These are phyloP conservation scores for Fusarium paranaense DNA, from an alignment of 2,329 filamentous ascomycete genomes.

Conservation along the genomic window DNA sequence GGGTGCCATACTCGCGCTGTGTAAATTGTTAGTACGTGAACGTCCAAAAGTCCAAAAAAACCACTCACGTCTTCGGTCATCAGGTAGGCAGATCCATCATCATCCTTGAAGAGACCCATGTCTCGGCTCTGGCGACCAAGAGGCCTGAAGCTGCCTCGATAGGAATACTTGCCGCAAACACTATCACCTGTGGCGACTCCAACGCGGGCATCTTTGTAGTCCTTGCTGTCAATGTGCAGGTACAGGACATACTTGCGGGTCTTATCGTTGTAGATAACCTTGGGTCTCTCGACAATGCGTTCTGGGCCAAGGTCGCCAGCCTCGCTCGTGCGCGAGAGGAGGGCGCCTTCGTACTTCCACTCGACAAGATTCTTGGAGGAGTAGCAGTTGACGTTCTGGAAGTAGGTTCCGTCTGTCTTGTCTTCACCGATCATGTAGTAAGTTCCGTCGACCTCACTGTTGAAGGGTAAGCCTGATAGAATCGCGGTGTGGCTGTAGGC, in stretches of 20 bases:
- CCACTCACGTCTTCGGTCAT: constrained; percentile 69
- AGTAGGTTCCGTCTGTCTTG: constrained; percentile 70
- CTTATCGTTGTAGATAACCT: constrained; percentile 75
- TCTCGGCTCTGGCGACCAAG: not conserved
- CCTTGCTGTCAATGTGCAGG: constrained; percentile 73
- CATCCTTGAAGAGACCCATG: constrained; percentile 56
- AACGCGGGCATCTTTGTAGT: constrained; percentile 72
- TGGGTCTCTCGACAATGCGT: constrained; percentile 74
- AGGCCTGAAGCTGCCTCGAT: constrained; percentile 51
- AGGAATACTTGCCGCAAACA: constrained; percentile 70
- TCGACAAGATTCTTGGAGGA: constrained; percentile 71
- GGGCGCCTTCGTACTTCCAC: constrained; percentile 71
- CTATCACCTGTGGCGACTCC: constrained; percentile 70
- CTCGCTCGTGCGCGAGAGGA: constrained; percentile 62
- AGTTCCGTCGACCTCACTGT: constrained; percentile 56
- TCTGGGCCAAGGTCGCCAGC: constrained; percentile 67
- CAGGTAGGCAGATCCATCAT: constrained; percentile 70
- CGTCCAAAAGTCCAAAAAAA: not conserved
- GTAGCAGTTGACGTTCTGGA: constrained; percentile 77
- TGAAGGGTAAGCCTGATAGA: not conserved
- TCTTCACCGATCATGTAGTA: constrained; percentile 80
- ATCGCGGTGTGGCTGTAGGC: too few relatives aligned
- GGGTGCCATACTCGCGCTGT: constrained; percentile 66
- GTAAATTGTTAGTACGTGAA: fast-evolving
- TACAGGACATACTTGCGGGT: constrained; percentile 75